Evolutionary conservation across 1,139 yeast species (phyloP), one percentile per base, ranked within the genome.

Genomic region (Protomyces inouyei): DNA sequence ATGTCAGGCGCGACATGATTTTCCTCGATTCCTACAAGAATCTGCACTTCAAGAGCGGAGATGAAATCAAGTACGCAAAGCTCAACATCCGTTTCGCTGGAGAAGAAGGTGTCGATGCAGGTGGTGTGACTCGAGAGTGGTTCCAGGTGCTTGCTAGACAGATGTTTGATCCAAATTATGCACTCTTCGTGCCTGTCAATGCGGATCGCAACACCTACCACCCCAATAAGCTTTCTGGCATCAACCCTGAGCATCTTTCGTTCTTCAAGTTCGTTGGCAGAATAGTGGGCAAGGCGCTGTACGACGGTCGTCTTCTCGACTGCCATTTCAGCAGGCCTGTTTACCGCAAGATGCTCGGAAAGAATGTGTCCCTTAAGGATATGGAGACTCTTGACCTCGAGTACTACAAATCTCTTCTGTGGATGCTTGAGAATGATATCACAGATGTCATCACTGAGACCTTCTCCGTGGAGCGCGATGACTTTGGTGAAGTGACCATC

Each of bases 111-210:
- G 89, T 93, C 60, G 99, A 95, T 79, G 98, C 97, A 2, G 99
- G 99, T 70, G 99, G 99, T 61, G 87, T 95, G 25, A 90, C 97
- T 0, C 81, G 98, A 72, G 99, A 95, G 75, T 95, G 98, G 98
- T 92, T 87, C 72, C 98, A 91, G 73, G 96, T 92, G 9, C 77
- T 95, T 65, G 87, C 97, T 0, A 80, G 97, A 68, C 98, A 93
- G 75, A 92, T 95, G 89, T 91, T 93, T 76, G 92, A 93, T 73
- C 96, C 98, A 0, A 97, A 91, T 72, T 92, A 92, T 77, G 98
- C 97, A 0, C 78, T 95, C 67, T 95, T 93, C 73, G 81, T 88
- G 0, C 97, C 98, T 0, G 96, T 91, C 61, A 90, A 96, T 0
- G 84, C 96, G 1, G 98, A 93, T 73, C 86, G 87, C 67, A 90